Evolutionary conservation across 371 early-diverging fungal genomes (phyloP), one percentile per base, ranked within the genome.

Genomic region (Conidiobolus incongruus): DNA sequence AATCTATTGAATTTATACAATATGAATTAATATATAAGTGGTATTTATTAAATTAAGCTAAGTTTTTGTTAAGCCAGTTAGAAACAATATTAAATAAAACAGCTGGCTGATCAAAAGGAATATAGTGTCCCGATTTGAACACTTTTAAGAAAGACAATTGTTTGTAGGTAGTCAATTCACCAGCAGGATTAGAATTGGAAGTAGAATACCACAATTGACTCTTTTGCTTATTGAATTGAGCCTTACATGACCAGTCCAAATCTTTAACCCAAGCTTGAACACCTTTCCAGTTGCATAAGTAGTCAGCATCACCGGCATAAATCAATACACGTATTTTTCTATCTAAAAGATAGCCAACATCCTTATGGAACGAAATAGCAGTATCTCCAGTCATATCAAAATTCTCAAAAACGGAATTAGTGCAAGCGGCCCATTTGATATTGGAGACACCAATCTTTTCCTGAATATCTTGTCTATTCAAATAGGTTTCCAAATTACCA

Each of bases 271-370:
- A 91, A 2, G 85, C 89, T 65, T 84, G 82, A 70, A 86, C 90
- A 42, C 91, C 91, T 52, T 80, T 74, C 89, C 89, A n/a, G n/a
- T n/a, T n/a, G n/a, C n/a, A n/a, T n/a, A n/a, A n/a, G n/a, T n/a
- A n/a, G n/a, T n/a, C n/a, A n/a, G n/a, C n/a, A n/a, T n/a, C n/a
- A n/a, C n/a, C n/a, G n/a, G n/a, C n/a, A n/a, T n/a, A n/a, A n/a
- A 89, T 57, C 83, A 83, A 66, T 84, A 82, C 39, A 81, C 79
- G 55, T 75, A 90, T 8, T 90, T 85, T 40, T 65, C 67, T 83
- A 86, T 87, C n/a, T n/a, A n/a, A n/a, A n/a, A n/a, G n/a, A n/a
- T n/a, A n/a, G n/a, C n/a, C n/a, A n/a, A n/a, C n/a, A n/a, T n/a
- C n/a, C n/a, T n/a, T n/a, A n/a, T n/a, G n/a, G n/a, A n/a, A n/a